Conservation (phyloP, 495 filamentous ascomycete genomes). For the Penicillium antarcticum region DNA sequence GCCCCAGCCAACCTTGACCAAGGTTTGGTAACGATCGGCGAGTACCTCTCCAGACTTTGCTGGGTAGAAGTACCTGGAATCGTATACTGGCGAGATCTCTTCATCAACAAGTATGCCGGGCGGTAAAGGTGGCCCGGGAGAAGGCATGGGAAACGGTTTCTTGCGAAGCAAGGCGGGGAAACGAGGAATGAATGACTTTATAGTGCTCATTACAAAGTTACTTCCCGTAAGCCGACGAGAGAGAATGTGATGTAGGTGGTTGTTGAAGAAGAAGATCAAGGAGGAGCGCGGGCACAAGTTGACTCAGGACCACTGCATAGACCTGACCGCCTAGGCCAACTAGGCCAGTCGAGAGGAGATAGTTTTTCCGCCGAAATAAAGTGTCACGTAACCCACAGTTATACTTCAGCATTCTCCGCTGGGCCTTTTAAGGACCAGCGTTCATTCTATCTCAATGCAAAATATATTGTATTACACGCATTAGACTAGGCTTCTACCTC, state of each 20-base stretch:
- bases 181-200: conserved; percentile 17
- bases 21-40: conserved; percentile 35
- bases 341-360: no score
- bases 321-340: no score
- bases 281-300: background rate
- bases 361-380: no score
- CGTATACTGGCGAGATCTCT: conserved; percentile 33
- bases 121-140: conserved; percentile 25
- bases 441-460: no score
- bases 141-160: conserved; percentile 29
- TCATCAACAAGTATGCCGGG: conserved; percentile 31
- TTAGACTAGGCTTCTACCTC: no score
- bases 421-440: no score
- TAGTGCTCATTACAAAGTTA: conserved; percentile 20
- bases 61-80: conserved; percentile 41
- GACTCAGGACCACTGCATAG: no score
- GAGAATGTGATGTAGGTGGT: conserved; percentile 15
- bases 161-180: conserved; percentile 27
- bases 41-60: conserved; percentile 40
- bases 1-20: conserved; percentile 45
- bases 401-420: no score
- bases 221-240: conserved; percentile 14
- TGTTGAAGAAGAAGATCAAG: conserved; percentile 9
- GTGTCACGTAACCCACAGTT: no score
- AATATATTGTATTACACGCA: no score